Evolutionary conservation across 2,329 filamentous ascomycete species (phyloP).

Genomic region (Lecanosticta acicola): DNA sequence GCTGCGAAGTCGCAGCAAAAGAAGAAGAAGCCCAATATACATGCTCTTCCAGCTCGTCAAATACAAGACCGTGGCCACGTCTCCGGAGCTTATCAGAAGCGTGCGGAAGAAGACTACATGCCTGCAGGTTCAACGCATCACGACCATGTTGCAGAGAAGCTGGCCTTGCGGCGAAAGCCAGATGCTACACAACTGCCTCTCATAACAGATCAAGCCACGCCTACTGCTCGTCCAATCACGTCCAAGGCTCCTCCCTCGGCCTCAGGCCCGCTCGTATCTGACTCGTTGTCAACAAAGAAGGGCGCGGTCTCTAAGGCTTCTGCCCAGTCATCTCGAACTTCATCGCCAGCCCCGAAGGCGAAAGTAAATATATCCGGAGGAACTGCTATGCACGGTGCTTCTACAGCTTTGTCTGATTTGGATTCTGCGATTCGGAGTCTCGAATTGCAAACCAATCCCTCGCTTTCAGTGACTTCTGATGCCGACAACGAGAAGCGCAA

Average conservation of each 20-base stretch:
- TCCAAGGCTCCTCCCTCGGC: constrained; percentile 60
- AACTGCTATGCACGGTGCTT: constrained; percentile 74
- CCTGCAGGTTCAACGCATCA: constrained; percentile 40
- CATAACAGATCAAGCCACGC: constrained; percentile 42
- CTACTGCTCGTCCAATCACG: constrained; percentile 37
- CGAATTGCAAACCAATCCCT: constrained; percentile 87
- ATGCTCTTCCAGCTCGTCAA: constrained; percentile 36
- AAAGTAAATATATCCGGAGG: constrained; percentile 72
- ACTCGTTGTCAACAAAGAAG: constrained; percentile 50
- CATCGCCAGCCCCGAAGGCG: constrained; percentile 50
- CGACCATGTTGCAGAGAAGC: constrained; percentile 38
- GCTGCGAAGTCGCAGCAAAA: constrained; percentile 22
- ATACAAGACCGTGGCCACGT: constrained; percentile 58
- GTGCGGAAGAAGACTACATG: constrained; percentile 69
- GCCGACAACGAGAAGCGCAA: constrained; percentile 55
- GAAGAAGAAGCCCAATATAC: constrained; percentile 40
- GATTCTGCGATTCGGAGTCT: constrained; percentile 79
- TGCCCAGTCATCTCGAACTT: constrained; percentile 39
- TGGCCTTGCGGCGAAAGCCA: constrained; percentile 46
- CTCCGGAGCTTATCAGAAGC: constrained; percentile 70
- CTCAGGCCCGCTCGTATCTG: constrained; percentile 74
- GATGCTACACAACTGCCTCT: constrained; percentile 42
- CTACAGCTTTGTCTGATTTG: constrained; percentile 62
- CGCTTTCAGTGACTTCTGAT: constrained; percentile 43
- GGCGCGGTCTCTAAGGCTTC: constrained; percentile 37